phyloP scores from a whole-genome alignment of 257 asterid species.

The Scutellaria galericulata region DNA sequence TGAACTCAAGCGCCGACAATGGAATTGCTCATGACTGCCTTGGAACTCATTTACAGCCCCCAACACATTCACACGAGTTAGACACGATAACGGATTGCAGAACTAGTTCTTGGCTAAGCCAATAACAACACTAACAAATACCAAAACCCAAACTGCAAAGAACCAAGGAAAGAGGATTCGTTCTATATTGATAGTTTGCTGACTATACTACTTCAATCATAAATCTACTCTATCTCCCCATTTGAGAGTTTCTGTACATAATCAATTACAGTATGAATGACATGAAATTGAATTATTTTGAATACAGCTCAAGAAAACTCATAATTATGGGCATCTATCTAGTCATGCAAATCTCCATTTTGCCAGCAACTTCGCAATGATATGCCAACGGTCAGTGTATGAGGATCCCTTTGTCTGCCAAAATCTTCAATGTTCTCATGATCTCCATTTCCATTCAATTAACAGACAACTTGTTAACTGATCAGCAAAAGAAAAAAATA shows the following conservation, averaged over 20 bases:
- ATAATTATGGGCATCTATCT: slow-evolving; percentile 13
- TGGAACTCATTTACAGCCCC: too few species aligned
- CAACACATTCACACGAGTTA: too few species aligned
- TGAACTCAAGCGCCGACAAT: too few species aligned
- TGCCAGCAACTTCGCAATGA: slow-evolving; percentile 23
- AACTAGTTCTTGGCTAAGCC: too few species aligned
- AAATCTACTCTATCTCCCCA: slow-evolving; percentile 27
- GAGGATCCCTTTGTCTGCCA: background rate
- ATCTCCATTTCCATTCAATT: background rate
- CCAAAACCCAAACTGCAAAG: too few species aligned
- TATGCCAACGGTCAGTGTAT: background rate
- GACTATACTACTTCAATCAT: background rate
- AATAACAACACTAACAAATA: too few species aligned
- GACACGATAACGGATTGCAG: too few species aligned
- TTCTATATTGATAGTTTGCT: slow-evolving; percentile 15
- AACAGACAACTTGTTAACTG: slow-evolving; percentile 28
- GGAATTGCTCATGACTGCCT: too few species aligned
- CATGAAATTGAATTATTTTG: slow-evolving; percentile 13
- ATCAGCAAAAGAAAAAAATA: slow-evolving; percentile 14
- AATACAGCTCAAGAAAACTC: background rate
- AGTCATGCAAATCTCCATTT: background rate
- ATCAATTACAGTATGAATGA: slow-evolving; percentile 26
- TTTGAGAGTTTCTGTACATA: slow-evolving; percentile 48
- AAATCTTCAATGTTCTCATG: background rate
- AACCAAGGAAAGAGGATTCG: background rate